Evolutionary conservation across 2,329 filamentous ascomycete genomes (phyloP).

Genomic region (Colletotrichum eleusines): DNA sequence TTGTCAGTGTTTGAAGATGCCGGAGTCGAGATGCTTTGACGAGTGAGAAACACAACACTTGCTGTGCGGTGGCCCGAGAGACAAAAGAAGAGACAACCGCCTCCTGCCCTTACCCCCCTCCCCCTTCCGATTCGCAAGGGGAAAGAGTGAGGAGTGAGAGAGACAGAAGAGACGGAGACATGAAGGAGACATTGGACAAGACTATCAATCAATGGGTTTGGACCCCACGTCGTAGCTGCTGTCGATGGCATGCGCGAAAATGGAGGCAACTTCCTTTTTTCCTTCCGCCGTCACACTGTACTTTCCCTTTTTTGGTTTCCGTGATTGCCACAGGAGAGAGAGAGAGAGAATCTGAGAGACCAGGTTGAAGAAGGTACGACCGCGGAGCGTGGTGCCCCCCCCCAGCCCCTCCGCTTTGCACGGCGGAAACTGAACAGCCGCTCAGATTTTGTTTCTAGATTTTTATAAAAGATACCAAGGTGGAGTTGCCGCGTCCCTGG

Average conservation of each 20-base stretch:
- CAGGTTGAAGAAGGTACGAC: neutral
- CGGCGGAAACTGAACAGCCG: neutral
- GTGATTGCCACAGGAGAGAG: neutral
- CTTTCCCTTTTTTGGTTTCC: neutral
- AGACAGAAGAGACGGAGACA: neutral
- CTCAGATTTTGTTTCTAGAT: neutral
- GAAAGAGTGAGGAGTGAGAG: neutral
- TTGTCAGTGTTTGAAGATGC: constrained; percentile 3
- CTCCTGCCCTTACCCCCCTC: neutral
- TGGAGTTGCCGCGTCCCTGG: neutral
- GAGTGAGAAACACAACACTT: neutral
- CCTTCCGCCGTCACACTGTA: neutral
- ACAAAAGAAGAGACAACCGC: constrained; percentile 24
- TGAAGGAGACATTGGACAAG: constrained; percentile 16
- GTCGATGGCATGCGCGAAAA: constrained; percentile 27
- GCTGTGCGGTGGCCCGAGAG: neutral
- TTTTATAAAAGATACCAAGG: neutral
- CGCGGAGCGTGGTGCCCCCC: neutral
- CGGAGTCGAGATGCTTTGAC: constrained; percentile 1
- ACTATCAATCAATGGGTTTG: constrained; percentile 3
- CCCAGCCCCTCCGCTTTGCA: neutral
- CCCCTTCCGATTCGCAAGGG: neutral
- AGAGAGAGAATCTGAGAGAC: neutral
- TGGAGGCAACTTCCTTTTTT: constrained; percentile 13
- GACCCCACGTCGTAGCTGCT: constrained; percentile 12